phyloP scores from a whole-genome alignment of 1,284 basidiomycete species.

The Leccinum pachyderme region DNA sequence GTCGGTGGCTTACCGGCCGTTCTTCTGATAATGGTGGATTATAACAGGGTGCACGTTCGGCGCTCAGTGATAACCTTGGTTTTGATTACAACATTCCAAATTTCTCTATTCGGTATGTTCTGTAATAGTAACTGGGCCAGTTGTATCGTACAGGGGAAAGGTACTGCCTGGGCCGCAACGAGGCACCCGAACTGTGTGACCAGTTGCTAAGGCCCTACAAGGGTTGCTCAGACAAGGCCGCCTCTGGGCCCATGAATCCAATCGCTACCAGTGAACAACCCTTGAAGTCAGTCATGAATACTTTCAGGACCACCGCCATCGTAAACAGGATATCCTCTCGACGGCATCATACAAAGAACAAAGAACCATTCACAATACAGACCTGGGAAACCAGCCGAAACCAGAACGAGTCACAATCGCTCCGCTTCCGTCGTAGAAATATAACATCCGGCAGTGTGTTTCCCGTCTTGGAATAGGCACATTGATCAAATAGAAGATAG shows the following conservation, averaged over 20 bases:
- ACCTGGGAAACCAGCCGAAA: too few species aligned
- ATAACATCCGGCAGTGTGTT: background rate
- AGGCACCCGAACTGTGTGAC: background rate
- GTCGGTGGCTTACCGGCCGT: background rate
- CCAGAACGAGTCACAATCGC: too few species aligned
- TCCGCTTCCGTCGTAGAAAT: too few species aligned
- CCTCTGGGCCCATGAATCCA: too few species aligned
- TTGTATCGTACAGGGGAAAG: background rate
- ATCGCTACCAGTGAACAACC: too few species aligned
- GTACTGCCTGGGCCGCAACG: too few species aligned
- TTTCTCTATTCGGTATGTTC: background rate
- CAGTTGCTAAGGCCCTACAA: background rate
- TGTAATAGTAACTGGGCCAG: background rate
- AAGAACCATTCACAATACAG: too few species aligned
- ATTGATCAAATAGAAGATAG: constrained; percentile 16
- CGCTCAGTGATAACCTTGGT: background rate
- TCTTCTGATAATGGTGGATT: background rate
- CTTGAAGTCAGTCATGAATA: too few species aligned
- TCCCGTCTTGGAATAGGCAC: constrained; percentile 21
- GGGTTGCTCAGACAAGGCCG: background rate
- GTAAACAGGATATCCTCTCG: background rate
- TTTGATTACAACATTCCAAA: background rate
- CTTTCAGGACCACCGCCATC: background rate
- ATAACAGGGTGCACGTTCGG: background rate
- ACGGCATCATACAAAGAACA: background rate